phyloP scores from a whole-genome alignment of 2,329 filamentous ascomycete genomes.

The Colletotrichum sp. region DNA sequence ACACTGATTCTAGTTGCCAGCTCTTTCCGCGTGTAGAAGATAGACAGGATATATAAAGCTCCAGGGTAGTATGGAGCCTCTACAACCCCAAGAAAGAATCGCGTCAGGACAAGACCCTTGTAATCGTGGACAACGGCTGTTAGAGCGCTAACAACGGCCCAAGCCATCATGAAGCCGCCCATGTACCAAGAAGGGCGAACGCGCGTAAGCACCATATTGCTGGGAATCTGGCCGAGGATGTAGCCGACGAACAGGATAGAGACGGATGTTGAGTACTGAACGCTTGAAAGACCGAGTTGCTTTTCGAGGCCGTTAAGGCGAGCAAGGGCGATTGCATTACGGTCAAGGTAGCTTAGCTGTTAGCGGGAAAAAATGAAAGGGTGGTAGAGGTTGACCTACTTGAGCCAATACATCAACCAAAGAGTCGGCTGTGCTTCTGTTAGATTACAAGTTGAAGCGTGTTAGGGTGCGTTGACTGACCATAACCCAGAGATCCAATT shows the following conservation, averaged over 20 bases:
- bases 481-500: conserved; percentile 44
- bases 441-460: background rate
- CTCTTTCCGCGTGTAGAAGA: conserved; percentile 60
- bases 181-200: conserved; percentile 58
- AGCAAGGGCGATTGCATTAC: conserved; percentile 27
- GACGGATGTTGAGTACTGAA: conserved; percentile 41
- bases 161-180: conserved; percentile 42
- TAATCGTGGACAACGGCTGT: conserved; percentile 47
- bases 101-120: conserved; percentile 39
- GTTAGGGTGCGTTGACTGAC: conserved; percentile 5
- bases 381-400: background rate
- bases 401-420: conserved; percentile 36
- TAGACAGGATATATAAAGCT: conserved; percentile 46
- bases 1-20: conserved; percentile 46
- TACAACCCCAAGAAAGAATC: conserved; percentile 43
- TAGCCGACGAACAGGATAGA: conserved; percentile 40
- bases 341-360: conserved; percentile 21
- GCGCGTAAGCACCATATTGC: conserved; percentile 43
- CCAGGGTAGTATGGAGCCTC: conserved; percentile 44
- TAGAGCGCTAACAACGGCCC: conserved; percentile 44
- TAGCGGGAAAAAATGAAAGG: background rate
- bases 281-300: conserved; percentile 25
- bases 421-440: conserved; percentile 32
- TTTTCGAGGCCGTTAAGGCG: conserved; percentile 32
- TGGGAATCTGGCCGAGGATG: conserved; percentile 39